Evolutionary conservation across 352 stramenopile genomes (phyloP).

Genomic region (Pythium volutum): DNA sequence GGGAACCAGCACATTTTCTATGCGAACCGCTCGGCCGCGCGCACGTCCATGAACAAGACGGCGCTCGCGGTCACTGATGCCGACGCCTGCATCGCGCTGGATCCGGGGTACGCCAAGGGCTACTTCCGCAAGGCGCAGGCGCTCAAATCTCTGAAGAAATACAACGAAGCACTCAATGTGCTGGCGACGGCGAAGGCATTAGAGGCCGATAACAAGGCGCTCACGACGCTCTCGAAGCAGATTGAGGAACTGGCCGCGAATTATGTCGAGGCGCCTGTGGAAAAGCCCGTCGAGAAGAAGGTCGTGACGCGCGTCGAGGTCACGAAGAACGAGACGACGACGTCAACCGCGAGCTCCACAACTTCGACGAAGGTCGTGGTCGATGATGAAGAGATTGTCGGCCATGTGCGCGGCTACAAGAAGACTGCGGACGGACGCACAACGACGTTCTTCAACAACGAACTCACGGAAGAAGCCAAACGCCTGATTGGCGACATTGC

Average conservation of each 20-base stretch:
- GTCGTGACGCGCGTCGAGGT: constrained; percentile 54
- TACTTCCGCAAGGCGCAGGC: constrained; percentile 84
- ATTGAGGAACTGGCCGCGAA: constrained; percentile 60
- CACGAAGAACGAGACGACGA: constrained; percentile 21
- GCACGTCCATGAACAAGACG: constrained; percentile 77
- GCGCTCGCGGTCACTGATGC: constrained; percentile 65
- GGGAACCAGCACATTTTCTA: constrained; percentile 84
- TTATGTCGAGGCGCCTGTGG: constrained; percentile 37
- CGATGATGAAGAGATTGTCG: constrained; percentile 62
- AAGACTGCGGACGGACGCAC: constrained; percentile 95
- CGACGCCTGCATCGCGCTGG: constrained; percentile 52
- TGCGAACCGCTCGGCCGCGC: constrained; percentile 86
- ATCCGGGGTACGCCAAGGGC: constrained; percentile 74
- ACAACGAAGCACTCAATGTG: constrained; percentile 53
- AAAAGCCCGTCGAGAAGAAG: constrained; percentile 39
- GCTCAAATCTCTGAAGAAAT: constrained; percentile 66
- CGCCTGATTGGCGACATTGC: constrained; percentile 96
- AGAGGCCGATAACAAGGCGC: constrained; percentile 75
- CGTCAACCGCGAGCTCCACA: neutral
- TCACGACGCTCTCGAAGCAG: constrained; percentile 57
- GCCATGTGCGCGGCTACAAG: constrained; percentile 92
- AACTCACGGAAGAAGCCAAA: constrained; percentile 96
- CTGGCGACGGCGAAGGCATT: constrained; percentile 60
- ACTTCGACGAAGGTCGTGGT: constrained; percentile 34
- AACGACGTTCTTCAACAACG: constrained; percentile 99